These are phyloP conservation scores for Mycena rebaudengoi DNA, from an alignment of 768 basidiomycete species.

Conservation along the genomic window DNA sequence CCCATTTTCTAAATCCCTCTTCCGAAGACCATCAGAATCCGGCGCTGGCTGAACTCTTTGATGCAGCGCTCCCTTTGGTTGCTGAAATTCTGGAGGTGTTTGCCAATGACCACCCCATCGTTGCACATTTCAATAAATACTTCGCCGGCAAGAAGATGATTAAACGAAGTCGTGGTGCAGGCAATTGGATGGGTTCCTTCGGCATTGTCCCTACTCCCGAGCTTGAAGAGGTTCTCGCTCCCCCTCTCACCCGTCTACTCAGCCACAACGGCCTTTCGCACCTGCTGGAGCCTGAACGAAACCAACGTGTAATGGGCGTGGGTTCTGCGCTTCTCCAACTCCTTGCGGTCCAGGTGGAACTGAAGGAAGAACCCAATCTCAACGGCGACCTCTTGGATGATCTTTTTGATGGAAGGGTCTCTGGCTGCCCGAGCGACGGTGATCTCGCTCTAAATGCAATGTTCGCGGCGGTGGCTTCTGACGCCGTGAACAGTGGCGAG, in stretches of 20 bases:
- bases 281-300: not conserved
- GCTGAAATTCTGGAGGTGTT: not conserved
- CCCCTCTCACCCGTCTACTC: not conserved
- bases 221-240: not conserved
- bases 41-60: not conserved
- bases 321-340: conserved; percentile 11
- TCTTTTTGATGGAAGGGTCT: not conserved
- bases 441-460: not conserved
- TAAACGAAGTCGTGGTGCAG: not conserved
- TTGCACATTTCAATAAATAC: not conserved
- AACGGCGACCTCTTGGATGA: conserved; percentile 1
- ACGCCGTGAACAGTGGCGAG: not conserved
- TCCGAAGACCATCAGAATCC: not conserved
- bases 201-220: not conserved
- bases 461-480: no score
- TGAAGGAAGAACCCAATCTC: not conserved
- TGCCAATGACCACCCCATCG: not conserved
- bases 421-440: not conserved
- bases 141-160: not conserved
- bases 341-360: not conserved
- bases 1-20: not conserved
- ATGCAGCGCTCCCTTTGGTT: not conserved
- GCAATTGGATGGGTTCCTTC: not conserved
- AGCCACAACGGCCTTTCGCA: not conserved
- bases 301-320: not conserved